Evolutionary conservation across 2,329 filamentous ascomycete species (phyloP).

Genomic region (Fusarium foetens): DNA sequence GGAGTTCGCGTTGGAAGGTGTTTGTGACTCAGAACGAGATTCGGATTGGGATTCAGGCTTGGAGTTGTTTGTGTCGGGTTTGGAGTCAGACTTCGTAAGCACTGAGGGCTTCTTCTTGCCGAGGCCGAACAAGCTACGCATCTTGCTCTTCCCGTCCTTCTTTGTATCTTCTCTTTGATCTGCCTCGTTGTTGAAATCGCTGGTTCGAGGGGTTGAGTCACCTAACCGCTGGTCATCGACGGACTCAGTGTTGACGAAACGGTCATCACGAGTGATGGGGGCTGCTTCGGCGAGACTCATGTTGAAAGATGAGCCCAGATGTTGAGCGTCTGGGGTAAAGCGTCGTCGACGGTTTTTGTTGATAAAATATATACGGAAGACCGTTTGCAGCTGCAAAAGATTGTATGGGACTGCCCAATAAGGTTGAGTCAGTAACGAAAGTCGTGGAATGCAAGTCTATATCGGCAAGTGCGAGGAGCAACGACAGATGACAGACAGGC

Average conservation of each 20-base stretch:
- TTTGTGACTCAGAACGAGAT: conserved; percentile 34
- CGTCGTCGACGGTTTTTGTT: neutral
- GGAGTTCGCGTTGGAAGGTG: conserved; percentile 52
- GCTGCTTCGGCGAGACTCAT: conserved; percentile 49
- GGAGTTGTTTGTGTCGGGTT: conserved; percentile 19
- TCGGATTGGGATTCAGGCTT: conserved; percentile 27
- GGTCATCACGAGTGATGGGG: conserved; percentile 30
- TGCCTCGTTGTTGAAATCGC: conserved; percentile 57
- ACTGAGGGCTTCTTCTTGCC: conserved; percentile 66
- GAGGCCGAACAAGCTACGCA: conserved; percentile 67
- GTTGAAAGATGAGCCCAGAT: conserved; percentile 8
- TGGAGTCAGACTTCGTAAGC: conserved; percentile 24
- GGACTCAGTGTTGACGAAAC: conserved; percentile 30
- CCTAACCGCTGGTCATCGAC: conserved; percentile 44
- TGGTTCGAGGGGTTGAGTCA: conserved; percentile 48
- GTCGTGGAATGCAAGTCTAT: conserved; percentile 27
- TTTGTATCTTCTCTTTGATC: conserved; percentile 29
- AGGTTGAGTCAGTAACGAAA: conserved; percentile 29
- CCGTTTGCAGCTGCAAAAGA: conserved; percentile 3
- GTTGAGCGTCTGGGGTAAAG: neutral
- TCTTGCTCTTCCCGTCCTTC: conserved; percentile 56
- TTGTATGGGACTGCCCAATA: conserved; percentile 19
- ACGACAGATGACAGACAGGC: neutral
- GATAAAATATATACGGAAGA: neutral
- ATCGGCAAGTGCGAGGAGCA: conserved; percentile 31